Percentiles rank a stretch among this genome's conserved stretches.
Conservation (phyloP, 2,329 filamentous ascomycete genomes). For the Thermomyces lanuginosus region DNA sequence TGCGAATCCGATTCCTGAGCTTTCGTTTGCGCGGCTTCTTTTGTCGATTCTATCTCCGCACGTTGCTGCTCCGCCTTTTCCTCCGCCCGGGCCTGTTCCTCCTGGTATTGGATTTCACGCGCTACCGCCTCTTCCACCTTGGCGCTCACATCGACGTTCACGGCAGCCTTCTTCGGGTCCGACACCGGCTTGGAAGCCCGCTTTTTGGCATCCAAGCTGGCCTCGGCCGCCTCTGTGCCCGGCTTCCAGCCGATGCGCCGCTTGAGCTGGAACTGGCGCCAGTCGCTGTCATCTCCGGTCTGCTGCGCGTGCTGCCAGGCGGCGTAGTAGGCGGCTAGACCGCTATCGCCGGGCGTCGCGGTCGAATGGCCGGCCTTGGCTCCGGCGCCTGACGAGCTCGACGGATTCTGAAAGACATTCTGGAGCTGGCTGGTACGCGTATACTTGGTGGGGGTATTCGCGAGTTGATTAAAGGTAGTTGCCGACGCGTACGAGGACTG, state of each 20-base stretch:
- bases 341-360: slow-evolving; percentile 41
- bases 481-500: slow-evolving; percentile 64
- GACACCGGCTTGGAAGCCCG: slow-evolving; percentile 37
- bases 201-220: slow-evolving; percentile 12
- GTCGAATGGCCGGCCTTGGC: slow-evolving; percentile 41
- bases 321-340: slow-evolving; percentile 80
- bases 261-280: slow-evolving; percentile 80
- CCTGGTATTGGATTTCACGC: slow-evolving; percentile 52
- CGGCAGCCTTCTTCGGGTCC: slow-evolving; percentile 39
- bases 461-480: slow-evolving; percentile 38
- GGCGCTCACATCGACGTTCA: slow-evolving; percentile 41
- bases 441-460: slow-evolving; percentile 35
- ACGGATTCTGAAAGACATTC: slow-evolving; percentile 54
- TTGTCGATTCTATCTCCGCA: slow-evolving; percentile 12
- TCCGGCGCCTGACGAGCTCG: slow-evolving; percentile 34
- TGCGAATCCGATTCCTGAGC: slow-evolving; percentile 33
- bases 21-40: slow-evolving; percentile 11
- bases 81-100: slow-evolving; percentile 33
- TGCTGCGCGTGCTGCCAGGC: slow-evolving; percentile 67
- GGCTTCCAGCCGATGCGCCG: slow-evolving; percentile 80
- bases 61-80: slow-evolving; percentile 13
- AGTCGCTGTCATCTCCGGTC: slow-evolving; percentile 57
- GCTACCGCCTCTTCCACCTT: slow-evolving; percentile 75
- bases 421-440: slow-evolving; percentile 50
- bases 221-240: slow-evolving; percentile 24